Evolutionary conservation across 2,329 filamentous ascomycete species (phyloP).

Genomic region (Cladosporium sp.): DNA sequence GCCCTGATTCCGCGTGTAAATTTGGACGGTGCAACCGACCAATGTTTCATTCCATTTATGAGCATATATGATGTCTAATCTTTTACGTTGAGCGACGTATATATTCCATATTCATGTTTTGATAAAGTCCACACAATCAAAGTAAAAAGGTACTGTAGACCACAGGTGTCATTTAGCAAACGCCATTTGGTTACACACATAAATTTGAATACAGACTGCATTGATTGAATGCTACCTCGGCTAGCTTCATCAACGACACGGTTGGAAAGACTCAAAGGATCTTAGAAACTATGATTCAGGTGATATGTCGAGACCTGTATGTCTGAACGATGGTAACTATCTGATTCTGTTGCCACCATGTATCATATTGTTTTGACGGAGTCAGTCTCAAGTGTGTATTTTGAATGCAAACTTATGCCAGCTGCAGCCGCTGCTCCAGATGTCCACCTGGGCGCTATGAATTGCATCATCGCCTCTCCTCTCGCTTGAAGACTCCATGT

Average conservation of each 20-base stretch:
- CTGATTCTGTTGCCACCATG: too few species aligned
- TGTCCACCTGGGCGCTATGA: background rate
- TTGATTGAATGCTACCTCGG: background rate
- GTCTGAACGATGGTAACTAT: background rate
- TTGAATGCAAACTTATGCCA: background rate
- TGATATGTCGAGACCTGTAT: background rate
- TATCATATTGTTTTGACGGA: too few species aligned
- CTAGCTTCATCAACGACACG: background rate
- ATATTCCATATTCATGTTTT: background rate
- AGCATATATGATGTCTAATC: background rate
- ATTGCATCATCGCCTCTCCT: background rate
- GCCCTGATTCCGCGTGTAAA: background rate
- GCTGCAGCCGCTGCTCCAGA: too few species aligned
- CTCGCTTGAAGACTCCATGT: background rate
- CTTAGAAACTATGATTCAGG: background rate
- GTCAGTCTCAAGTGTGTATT: background rate
- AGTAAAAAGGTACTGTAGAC: background rate
- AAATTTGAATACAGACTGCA: background rate
- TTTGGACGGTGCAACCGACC: background rate
- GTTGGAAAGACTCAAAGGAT: background rate
- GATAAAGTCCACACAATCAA: background rate
- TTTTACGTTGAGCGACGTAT: background rate
- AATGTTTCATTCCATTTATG: background rate
- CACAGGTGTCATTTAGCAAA: background rate
- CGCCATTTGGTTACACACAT: background rate